Evolutionary conservation across 371 early-diverging fungal genomes (phyloP), one percentile per base, ranked within the genome.

Genomic region (Synchytrium microbalum): DNA sequence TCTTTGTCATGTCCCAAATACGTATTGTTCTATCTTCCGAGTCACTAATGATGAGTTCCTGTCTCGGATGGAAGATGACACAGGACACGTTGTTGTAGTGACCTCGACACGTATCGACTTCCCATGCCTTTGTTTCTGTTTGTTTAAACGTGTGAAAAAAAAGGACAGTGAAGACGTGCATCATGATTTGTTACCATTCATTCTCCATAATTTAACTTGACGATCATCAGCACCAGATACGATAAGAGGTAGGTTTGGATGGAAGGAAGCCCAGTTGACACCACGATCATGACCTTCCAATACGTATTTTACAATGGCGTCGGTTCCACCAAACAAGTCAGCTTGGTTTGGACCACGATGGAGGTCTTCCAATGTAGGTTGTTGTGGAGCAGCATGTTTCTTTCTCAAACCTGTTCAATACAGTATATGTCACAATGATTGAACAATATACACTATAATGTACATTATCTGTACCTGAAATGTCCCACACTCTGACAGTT

Each of bases 401-500:
- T 92, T 93, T 52, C 89, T 77, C 31, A 93, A 71, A 2, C 91
- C 91, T 91, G 38, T 26, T 24, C 51, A 33, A 8, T 19, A 38
- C 62, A 61, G n/a, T 10, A 32, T 13, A 64, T 28, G 26, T 28
- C 63, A 19, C 19, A 29, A 51, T 29, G 56, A 64, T 56, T 64
- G 62, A 64, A 57, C 23, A 25, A 58, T 38, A 33, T 26, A 13
- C 26, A 14, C 27, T 27, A 14, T 26, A 26, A 57, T 26, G 28
- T 57, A 8, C 29, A 30, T 59, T 3, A 29, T 5, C 28, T 70
- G 76, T 78, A 79, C 93, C 95, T 19, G 91, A 88, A 69, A 95
- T 92, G 76, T 99, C 98, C 99, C 99, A 99, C 2, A 99, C 91
- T 38, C 99, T 85, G 0, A 99, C 92, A 19, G 99, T 98, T 73